Percentiles rank a stretch among this genome's conserved stretches.
These are phyloP conservation scores for Colletotrichum sp. DNA, from an alignment of 2,329 filamentous ascomycete species.

Conservation along the genomic window DNA sequence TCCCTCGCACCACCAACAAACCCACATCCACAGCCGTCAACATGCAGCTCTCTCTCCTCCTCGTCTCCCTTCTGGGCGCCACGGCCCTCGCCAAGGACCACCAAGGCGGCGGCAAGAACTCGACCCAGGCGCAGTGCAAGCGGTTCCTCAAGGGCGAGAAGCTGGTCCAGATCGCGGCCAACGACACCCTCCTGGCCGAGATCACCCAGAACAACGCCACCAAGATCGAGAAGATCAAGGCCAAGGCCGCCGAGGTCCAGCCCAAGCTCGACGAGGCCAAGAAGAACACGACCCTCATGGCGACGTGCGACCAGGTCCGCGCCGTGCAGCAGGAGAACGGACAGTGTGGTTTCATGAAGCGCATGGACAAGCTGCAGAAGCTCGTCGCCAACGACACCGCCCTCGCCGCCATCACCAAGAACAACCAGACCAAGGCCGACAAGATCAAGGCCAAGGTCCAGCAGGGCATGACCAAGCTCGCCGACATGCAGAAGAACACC, in stretches of 20 bases:
- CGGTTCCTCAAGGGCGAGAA: constrained; percentile 32
- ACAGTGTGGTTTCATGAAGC: constrained; percentile 30
- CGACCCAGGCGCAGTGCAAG: constrained; percentile 35
- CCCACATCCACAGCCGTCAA: not conserved
- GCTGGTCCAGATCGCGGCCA: constrained; percentile 34
- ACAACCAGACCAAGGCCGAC: constrained; percentile 32
- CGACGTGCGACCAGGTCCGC: constrained; percentile 33
- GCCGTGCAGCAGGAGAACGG: constrained; percentile 31
- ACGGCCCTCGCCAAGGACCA: constrained; percentile 30
- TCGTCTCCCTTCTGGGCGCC: constrained; percentile 2
- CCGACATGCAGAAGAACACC: constrained; percentile 10
- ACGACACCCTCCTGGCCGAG: constrained; percentile 36
- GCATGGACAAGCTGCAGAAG: constrained; percentile 27
- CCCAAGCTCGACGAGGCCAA: constrained; percentile 31
- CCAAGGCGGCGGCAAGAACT: constrained; percentile 25
- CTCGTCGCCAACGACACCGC: constrained; percentile 28
- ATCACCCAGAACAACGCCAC: constrained; percentile 39
- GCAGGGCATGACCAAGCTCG: constrained; percentile 15
- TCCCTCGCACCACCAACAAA: not conserved
- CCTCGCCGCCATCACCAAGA: constrained; percentile 25
- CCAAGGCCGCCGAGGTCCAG: constrained; percentile 34
- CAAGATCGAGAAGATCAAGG: constrained; percentile 36
- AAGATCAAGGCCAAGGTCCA: constrained; percentile 26
- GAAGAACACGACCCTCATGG: constrained; percentile 38
- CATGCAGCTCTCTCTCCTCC: constrained; percentile 17